Conservation (phyloP, 352 stramenopile genomes). For the Thalassiosira livingstoniorum region DNA sequence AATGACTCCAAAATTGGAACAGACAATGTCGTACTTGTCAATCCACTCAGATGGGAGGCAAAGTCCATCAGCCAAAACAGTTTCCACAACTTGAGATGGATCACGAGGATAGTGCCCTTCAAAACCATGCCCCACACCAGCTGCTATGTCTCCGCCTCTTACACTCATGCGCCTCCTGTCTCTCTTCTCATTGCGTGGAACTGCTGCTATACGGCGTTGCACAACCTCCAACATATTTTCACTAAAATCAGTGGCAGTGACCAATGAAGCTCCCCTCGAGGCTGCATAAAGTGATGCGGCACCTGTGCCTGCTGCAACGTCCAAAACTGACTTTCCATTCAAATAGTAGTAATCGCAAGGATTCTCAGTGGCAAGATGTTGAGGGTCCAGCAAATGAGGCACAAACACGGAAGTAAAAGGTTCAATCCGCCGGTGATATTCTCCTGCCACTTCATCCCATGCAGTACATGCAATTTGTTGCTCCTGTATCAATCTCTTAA, state of each 20-base stretch:
- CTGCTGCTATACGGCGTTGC: not conserved
- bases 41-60: slow-evolving; percentile 12
- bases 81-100: slow-evolving; percentile 8
- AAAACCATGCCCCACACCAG: not conserved
- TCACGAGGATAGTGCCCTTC: slow-evolving; percentile 3
- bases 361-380: not conserved
- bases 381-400: slow-evolving; percentile 19
- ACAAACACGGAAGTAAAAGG: slow-evolving; percentile 31
- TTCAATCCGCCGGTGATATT: slow-evolving; percentile 25
- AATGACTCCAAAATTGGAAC: slow-evolving; percentile 37
- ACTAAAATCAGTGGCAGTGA: slow-evolving; percentile 32
- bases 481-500: not conserved
- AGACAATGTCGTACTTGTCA: slow-evolving; percentile 25
- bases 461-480: slow-evolving; percentile 16
- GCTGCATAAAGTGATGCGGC: slow-evolving; percentile 21
- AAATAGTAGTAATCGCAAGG: slow-evolving; percentile 1
- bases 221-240: slow-evolving; percentile 14
- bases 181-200: not conserved
- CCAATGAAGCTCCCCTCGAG: slow-evolving; percentile 6
- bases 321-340: slow-evolving; percentile 16
- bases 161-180: too few species aligned
- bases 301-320: slow-evolving; percentile 28
- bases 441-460: slow-evolving; percentile 26
- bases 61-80: slow-evolving; percentile 18
- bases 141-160: not conserved